phyloP scores from a whole-genome alignment of 2,329 filamentous ascomycete species.

The Chaetomium sp. region DNA sequence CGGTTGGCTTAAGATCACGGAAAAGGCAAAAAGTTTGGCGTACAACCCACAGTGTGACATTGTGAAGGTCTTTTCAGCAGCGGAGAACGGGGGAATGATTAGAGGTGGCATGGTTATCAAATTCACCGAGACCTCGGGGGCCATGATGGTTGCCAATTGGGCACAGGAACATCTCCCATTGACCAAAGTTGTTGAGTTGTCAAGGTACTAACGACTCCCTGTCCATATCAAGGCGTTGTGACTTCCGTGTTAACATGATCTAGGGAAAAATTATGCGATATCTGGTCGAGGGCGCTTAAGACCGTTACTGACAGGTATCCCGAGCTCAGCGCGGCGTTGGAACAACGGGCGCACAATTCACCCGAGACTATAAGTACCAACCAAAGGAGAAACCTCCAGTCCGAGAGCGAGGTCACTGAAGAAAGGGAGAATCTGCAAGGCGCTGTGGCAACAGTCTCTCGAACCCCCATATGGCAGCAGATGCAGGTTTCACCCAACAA shows the following conservation, averaged over 20 bases:
- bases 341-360: no score
- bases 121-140: conserved; percentile 9
- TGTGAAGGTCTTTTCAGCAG: conserved; percentile 15
- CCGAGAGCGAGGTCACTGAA: no score
- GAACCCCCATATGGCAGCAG: conserved; percentile 3
- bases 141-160: conserved; percentile 10
- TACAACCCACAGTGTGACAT: conserved; percentile 9
- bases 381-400: no score
- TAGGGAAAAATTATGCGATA: neutral
- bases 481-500: conserved; percentile 9
- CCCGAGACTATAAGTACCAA: no score
- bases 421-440: no score
- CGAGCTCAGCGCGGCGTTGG: no score
- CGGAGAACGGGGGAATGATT: conserved; percentile 5
- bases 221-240: no score
- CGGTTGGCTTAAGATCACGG: conserved; percentile 19
- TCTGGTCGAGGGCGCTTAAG: no score
- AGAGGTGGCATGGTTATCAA: conserved; percentile 12
- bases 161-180: neutral
- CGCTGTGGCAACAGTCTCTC: neutral
- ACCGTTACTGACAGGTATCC: no score
- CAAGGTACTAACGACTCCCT: no score
- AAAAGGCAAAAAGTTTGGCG: conserved; percentile 1
- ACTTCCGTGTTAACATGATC: neutral
- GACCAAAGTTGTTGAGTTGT: no score